Conservation (phyloP, 1,284 basidiomycete genomes). For the Blastosporella zonata region DNA sequence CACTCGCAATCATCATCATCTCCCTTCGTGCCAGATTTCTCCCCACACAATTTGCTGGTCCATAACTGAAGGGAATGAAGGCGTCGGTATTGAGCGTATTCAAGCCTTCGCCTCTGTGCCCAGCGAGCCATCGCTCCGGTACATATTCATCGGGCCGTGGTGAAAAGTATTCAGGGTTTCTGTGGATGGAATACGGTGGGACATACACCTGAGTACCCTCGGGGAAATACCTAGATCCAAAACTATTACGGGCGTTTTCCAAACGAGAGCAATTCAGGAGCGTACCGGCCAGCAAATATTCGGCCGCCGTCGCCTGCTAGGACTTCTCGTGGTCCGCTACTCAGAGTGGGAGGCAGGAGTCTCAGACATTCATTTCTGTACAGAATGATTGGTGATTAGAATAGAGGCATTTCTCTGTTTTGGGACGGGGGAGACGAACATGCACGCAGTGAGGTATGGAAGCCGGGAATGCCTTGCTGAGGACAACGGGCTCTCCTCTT, state of each 20-base stretch:
- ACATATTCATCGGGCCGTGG: constrained; percentile 33
- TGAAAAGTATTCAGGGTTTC: constrained; percentile 36
- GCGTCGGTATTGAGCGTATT: constrained; percentile 27
- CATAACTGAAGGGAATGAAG: constrained; percentile 40
- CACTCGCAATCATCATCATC: constrained; percentile 28
- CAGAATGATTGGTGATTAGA: neutral
- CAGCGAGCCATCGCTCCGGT: constrained; percentile 37
- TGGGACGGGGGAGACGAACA: constrained; percentile 34
- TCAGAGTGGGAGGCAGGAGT: constrained; percentile 50
- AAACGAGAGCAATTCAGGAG: neutral
- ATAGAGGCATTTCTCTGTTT: neutral
- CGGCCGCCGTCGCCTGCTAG: constrained; percentile 35
- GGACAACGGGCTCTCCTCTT: constrained; percentile 38
- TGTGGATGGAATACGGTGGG: constrained; percentile 46
- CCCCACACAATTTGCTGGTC: constrained; percentile 38
- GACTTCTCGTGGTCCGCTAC: constrained; percentile 49
- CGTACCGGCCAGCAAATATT: constrained; percentile 23
- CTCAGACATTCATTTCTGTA: constrained; percentile 58
- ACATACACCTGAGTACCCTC: constrained; percentile 47
- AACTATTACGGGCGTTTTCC: constrained; percentile 6
- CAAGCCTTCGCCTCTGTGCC: constrained; percentile 5
- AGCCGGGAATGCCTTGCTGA: constrained; percentile 37
- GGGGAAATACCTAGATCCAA: constrained; percentile 40
- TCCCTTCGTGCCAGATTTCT: constrained; percentile 33
- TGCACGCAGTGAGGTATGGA: constrained; percentile 47